A percentile compares a stretch with the other conserved stretches of the same genome.
Evolutionary conservation across 2,329 filamentous ascomycete genomes (phyloP).

Genomic region (Albophoma yamanashiensis): DNA sequence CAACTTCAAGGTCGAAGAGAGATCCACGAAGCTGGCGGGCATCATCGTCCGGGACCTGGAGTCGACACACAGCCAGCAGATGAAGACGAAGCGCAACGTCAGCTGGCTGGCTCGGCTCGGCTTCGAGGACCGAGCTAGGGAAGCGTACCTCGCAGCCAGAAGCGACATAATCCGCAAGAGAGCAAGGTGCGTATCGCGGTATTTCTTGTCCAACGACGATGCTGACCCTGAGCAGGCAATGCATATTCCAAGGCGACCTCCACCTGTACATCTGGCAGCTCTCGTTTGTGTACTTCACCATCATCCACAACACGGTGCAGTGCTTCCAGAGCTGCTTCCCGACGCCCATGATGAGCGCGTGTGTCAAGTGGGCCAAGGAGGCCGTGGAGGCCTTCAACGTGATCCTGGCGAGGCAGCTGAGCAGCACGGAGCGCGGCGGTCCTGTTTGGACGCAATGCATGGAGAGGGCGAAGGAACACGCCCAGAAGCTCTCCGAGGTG

Average conservation of each 20-base stretch:
- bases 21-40: conserved; percentile 65
- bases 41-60: conserved; percentile 69
- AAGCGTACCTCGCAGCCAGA: conserved; percentile 74
- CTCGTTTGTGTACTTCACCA: conserved; percentile 89
- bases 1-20: conserved; percentile 79
- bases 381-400: conserved; percentile 85
- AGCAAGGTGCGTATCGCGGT: conserved; percentile 48
- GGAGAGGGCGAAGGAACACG: conserved; percentile 70
- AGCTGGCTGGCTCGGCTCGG: conserved; percentile 77
- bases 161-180: conserved; percentile 70
- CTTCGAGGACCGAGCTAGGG: conserved; percentile 80
- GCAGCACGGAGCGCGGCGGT: conserved; percentile 69
- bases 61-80: conserved; percentile 65
- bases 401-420: conserved; percentile 73
- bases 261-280: conserved; percentile 91
- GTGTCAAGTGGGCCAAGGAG: conserved; percentile 97
- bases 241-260: conserved; percentile 89
- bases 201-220: not conserved
- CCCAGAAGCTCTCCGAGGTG: conserved; percentile 68
- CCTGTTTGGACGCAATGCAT: conserved; percentile 76
- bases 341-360: conserved; percentile 78
- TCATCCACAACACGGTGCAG: conserved; percentile 85
- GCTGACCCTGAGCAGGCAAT: conserved; percentile 49
- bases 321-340: conserved; percentile 86
- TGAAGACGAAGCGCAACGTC: conserved; percentile 70